Conservation (phyloP, 345 rosid species). For the Arabis alpina region DNA sequence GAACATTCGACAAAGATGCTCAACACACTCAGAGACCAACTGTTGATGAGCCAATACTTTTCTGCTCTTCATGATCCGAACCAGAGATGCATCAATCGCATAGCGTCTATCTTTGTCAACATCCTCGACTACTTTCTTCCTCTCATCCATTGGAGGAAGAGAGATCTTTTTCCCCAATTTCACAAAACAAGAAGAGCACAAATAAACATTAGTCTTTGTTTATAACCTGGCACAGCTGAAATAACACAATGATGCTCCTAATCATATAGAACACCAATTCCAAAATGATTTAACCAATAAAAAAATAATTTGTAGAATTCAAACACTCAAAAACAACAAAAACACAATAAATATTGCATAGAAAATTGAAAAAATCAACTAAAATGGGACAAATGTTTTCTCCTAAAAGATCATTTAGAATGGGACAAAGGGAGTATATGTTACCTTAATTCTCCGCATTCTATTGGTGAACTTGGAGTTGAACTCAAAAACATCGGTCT, state of each 20-base stretch:
- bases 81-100: slow-evolving; percentile 88
- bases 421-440: not conserved
- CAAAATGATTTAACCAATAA: too few relatives aligned
- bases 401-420: too few relatives aligned
- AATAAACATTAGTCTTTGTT: not conserved
- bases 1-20: slow-evolving; percentile 86
- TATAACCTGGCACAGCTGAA: not conserved
- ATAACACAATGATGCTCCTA: not conserved
- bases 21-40: slow-evolving; percentile 74
- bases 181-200: too few relatives aligned
- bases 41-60: slow-evolving; percentile 80
- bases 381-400: too few relatives aligned
- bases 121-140: slow-evolving; percentile 81
- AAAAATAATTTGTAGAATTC: too few relatives aligned
- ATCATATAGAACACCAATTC: not conserved
- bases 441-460: slow-evolving; percentile 84
- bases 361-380: too few relatives aligned
- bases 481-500: slow-evolving; percentile 60
- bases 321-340: too few relatives aligned
- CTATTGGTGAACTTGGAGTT: slow-evolving; percentile 73
- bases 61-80: slow-evolving; percentile 91
- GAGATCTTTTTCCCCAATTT: slow-evolving; percentile 41
- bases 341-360: too few relatives aligned
- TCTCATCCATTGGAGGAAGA: slow-evolving; percentile 78
- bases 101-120: slow-evolving; percentile 80